Percentiles rank a stretch among this genome's conserved stretches.
Conservation (phyloP, 768 basidiomycete species). For the Agaricus subrufescens region DNA sequence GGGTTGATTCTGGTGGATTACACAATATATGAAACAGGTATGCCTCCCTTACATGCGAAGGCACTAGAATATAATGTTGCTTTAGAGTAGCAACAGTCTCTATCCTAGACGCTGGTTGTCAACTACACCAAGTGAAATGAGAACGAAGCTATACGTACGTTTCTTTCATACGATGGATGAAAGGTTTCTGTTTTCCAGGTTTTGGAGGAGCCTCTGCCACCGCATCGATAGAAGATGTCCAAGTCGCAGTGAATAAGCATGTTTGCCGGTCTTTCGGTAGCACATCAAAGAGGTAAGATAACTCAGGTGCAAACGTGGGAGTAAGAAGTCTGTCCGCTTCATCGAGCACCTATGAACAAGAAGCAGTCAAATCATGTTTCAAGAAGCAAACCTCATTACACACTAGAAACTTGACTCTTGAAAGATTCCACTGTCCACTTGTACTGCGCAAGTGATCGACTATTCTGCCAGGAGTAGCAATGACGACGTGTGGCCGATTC, state of each 20-base stretch:
- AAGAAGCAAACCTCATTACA: slow-evolving; percentile 16
- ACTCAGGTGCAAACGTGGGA: slow-evolving; percentile 82
- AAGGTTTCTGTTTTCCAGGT: slow-evolving; percentile 81
- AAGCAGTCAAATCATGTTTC: neutral
- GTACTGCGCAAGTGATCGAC: slow-evolving; percentile 84
- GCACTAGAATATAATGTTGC: slow-evolving; percentile 88
- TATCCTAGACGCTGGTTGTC: slow-evolving; percentile 41
- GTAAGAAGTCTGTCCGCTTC: slow-evolving; percentile 94
- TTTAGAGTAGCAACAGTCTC: slow-evolving; percentile 87
- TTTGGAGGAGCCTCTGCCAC: slow-evolving; percentile 69
- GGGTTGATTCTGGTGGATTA: slow-evolving; percentile 79
- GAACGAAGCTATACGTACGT: slow-evolving; percentile 34
- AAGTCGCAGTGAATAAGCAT: slow-evolving; percentile 93
- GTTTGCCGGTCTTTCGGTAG: slow-evolving; percentile 91
- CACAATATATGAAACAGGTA: slow-evolving; percentile 89
- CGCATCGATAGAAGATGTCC: slow-evolving; percentile 81
- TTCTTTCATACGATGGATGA: slow-evolving; percentile 75
- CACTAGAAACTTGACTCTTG: slow-evolving; percentile 82
- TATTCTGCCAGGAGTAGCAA: slow-evolving; percentile 94
- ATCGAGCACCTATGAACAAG: slow-evolving; percentile 69
- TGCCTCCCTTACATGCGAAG: slow-evolving; percentile 89
- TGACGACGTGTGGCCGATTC: slow-evolving; percentile 85
- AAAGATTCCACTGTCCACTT: slow-evolving; percentile 78
- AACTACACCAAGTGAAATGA: neutral
- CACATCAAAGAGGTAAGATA: slow-evolving; percentile 69